Conservation (phyloP, 768 basidiomycete genomes). For the Tulasnella sp. region DNA sequence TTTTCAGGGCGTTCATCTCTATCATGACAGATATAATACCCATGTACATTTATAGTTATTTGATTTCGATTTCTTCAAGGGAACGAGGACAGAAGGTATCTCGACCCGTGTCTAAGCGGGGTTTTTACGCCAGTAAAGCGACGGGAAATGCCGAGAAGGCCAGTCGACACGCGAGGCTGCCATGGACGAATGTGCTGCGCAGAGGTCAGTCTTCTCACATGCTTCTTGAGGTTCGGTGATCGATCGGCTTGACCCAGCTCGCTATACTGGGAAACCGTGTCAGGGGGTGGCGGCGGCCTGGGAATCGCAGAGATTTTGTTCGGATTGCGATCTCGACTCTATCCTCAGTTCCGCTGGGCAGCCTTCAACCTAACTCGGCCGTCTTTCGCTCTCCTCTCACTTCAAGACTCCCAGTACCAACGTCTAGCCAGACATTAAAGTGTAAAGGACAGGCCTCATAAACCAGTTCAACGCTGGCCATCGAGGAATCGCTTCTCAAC, state of each 20-base stretch:
- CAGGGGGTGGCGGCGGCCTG: conserved; percentile 16
- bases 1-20: neutral
- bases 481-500: neutral
- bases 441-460: neutral
- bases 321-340: conserved; percentile 7
- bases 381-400: neutral
- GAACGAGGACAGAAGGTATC: neutral
- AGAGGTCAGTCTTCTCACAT: neutral
- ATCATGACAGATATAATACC: neutral
- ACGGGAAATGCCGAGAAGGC: neutral
- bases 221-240: neutral
- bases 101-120: neutral
- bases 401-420: neutral
- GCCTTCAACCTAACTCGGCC: neutral
- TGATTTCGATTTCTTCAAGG: neutral
- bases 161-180: neutral
- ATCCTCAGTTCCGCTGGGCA: neutral
- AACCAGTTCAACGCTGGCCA: neutral
- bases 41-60: neutral
- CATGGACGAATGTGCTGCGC: neutral
- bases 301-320: conserved; percentile 8
- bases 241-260: neutral
- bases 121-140: no score
- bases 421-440: neutral
- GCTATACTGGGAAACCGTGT: neutral